phyloP scores from a whole-genome alignment of 441 rosid genomes.

The Arabidopsis hybrid region DNA sequence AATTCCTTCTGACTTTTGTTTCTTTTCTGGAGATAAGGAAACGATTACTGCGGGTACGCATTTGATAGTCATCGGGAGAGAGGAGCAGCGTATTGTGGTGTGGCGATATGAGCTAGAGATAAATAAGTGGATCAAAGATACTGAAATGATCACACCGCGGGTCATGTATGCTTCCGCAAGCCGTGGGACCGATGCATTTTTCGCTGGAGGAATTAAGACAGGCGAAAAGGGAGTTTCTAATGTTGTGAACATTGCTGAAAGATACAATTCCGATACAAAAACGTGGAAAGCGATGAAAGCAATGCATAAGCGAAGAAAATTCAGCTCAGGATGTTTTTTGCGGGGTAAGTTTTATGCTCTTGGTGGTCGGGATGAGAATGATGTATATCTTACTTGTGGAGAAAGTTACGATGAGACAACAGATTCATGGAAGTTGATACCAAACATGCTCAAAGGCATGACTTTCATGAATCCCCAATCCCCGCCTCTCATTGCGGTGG shows the following conservation, averaged over 20 bases:
- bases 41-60: slow-evolving; percentile 72
- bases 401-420: slow-evolving; percentile 63
- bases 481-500: slow-evolving; percentile 71
- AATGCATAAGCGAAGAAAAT: slow-evolving; percentile 56
- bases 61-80: slow-evolving; percentile 68
- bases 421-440: slow-evolving; percentile 62
- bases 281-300: slow-evolving; percentile 58
- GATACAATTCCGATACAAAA: slow-evolving; percentile 64
- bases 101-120: slow-evolving; percentile 74
- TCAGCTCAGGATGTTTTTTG: slow-evolving; percentile 68
- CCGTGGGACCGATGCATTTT: slow-evolving; percentile 59
- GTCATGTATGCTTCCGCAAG: slow-evolving; percentile 74
- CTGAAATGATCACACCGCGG: slow-evolving; percentile 62
- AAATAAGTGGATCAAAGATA: slow-evolving; percentile 72
- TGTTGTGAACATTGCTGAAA: slow-evolving; percentile 64
- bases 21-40: slow-evolving; percentile 65
- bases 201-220: slow-evolving; percentile 69
- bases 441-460: slow-evolving; percentile 57
- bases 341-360: slow-evolving; percentile 66
- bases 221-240: neutral
- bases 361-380: slow-evolving; percentile 66
- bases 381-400: slow-evolving; percentile 55
- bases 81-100: slow-evolving; percentile 52
- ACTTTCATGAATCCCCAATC: slow-evolving; percentile 52
- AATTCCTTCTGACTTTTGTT: slow-evolving; percentile 64